Evolutionary conservation across 1,139 yeast genomes (phyloP).

Genomic region (Pichiaceae sp.): DNA sequence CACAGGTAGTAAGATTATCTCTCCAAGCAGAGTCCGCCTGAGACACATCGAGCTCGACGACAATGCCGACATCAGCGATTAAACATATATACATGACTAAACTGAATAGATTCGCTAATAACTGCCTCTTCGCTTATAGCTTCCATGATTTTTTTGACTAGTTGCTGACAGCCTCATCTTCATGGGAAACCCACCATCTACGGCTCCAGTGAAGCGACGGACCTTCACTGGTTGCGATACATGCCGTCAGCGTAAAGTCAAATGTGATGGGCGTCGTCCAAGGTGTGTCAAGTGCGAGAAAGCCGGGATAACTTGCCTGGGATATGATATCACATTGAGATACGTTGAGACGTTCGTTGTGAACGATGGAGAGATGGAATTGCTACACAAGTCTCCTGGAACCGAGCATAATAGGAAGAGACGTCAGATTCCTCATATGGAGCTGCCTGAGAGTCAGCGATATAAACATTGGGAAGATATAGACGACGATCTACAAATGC

Average conservation of each 20-base stretch:
- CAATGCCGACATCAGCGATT: constrained; percentile 4
- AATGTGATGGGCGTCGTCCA: constrained; percentile 23
- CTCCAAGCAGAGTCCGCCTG: constrained; percentile 10
- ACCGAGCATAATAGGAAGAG: constrained; percentile 12
- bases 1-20: not conserved
- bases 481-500: constrained; percentile 56
- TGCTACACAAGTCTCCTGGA: not conserved
- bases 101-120: too few species aligned
- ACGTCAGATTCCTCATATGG: constrained; percentile 63
- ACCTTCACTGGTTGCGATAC: constrained; percentile 23
- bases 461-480: constrained; percentile 70
- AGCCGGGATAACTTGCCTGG: constrained; percentile 58
- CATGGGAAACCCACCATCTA: not conserved
- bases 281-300: constrained; percentile 20
- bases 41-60: constrained; percentile 7
- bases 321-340: constrained; percentile 70
- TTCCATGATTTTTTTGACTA: too few species aligned
- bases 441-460: constrained; percentile 46
- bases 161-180: not conserved
- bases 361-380: constrained; percentile 13
- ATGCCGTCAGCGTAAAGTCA: constrained; percentile 22
- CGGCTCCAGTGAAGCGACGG: constrained; percentile 19
- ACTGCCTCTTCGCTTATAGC: too few species aligned
- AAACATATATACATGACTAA: not conserved
- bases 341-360: constrained; percentile 48